These are phyloP conservation scores for Tulasnella sp. DNA, from an alignment of 768 basidiomycete species.

Conservation along the genomic window DNA sequence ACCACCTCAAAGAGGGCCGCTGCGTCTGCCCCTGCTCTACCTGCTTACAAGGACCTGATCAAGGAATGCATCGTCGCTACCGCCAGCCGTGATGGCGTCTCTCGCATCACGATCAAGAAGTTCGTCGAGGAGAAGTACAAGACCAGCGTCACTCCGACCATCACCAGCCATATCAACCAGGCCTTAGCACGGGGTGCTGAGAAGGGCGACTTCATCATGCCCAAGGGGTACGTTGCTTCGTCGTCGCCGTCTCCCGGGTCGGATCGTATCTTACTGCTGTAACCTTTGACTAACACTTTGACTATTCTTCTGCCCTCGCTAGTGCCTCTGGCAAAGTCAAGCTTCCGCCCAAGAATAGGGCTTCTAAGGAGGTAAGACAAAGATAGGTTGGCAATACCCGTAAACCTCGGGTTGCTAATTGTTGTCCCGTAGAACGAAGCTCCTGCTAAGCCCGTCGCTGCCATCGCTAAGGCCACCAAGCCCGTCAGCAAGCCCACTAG, in stretches of 20 bases:
- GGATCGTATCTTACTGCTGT: not conserved
- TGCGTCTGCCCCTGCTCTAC: not conserved
- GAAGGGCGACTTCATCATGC: conserved; percentile 71
- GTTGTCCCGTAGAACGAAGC: conserved; percentile 32
- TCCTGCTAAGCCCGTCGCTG: conserved; percentile 27
- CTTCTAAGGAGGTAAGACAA: conserved; percentile 59
- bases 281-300: not conserved
- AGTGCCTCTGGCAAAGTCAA: conserved; percentile 62
- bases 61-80: conserved; percentile 6
- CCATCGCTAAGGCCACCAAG: conserved; percentile 27
- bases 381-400: conserved; percentile 5
- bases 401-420: not conserved
- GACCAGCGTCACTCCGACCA: conserved; percentile 63
- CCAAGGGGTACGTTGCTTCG: conserved; percentile 53
- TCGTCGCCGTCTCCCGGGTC: not conserved
- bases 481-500: conserved; percentile 28
- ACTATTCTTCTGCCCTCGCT: conserved; percentile 23
- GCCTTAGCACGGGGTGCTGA: conserved; percentile 76
- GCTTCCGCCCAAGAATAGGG: conserved; percentile 45
- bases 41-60: conserved; percentile 11
- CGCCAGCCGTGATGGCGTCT: conserved; percentile 49
- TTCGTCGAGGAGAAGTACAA: conserved; percentile 77
- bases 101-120: conserved; percentile 71
- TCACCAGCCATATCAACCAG: conserved; percentile 64
- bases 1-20: not conserved